Conservation (phyloP, 2,329 filamentous ascomycete genomes). For the Lecanicillium sp. region DNA sequence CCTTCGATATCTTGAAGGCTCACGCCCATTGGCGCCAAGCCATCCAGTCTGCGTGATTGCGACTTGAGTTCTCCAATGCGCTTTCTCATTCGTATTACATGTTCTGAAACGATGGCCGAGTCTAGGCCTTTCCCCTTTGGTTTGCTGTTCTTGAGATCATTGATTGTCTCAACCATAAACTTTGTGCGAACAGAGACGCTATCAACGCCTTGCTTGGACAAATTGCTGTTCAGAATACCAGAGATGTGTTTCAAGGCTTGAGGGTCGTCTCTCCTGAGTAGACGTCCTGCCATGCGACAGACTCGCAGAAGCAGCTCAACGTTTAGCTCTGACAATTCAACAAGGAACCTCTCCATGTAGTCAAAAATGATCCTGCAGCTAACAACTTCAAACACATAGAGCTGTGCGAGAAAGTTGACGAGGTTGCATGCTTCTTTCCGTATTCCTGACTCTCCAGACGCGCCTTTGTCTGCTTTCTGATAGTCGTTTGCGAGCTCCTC, state of each 20-base stretch:
- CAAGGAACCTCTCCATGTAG: constrained; percentile 72
- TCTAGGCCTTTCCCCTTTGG: constrained; percentile 67
- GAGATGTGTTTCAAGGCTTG: constrained; percentile 85
- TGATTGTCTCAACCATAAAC: constrained; percentile 97
- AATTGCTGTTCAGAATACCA: constrained; percentile 63
- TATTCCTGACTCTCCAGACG: constrained; percentile 29
- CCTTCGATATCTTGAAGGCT: constrained; percentile 74
- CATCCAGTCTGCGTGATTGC: constrained; percentile 50
- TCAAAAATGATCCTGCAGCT: constrained; percentile 81
- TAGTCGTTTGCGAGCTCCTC: constrained; percentile 65
- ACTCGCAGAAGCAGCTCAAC: constrained; percentile 82
- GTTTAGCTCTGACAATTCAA: constrained; percentile 71
- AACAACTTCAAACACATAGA: constrained; percentile 89
- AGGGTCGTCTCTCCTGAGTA: constrained; percentile 82
- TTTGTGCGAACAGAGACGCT: constrained; percentile 80
- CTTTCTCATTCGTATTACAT: constrained; percentile 84
- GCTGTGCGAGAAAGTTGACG: constrained; percentile 71
- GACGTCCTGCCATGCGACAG: constrained; percentile 71
- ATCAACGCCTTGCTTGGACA: constrained; percentile 56
- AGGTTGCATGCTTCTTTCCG: constrained; percentile 54
- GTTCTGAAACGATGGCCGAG: constrained; percentile 67
- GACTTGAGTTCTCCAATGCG: constrained; percentile 68
- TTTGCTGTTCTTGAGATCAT: constrained; percentile 88
- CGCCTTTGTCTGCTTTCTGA: constrained; percentile 29
- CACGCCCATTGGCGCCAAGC: constrained; percentile 73